Evolutionary conservation across 1,284 basidiomycete species (phyloP).

Genomic region (Polyporus tsugae): DNA sequence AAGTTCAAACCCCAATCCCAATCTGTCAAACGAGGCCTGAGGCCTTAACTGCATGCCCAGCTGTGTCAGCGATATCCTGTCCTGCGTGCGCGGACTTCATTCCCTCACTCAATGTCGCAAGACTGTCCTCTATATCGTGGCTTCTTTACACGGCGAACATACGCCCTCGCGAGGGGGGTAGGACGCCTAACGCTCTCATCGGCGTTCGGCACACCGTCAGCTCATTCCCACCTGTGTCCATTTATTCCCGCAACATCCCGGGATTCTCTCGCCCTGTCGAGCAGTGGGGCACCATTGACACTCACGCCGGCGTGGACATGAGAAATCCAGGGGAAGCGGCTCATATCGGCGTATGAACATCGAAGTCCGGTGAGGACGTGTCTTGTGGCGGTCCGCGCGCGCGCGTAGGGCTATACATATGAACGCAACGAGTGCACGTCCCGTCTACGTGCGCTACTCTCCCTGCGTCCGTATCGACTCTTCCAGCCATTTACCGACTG

Average conservation of each 20-base stretch:
- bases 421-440: not conserved
- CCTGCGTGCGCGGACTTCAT: not conserved
- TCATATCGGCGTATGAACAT: conserved; percentile 11
- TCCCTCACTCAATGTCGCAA: too few species aligned
- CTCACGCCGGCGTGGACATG: conserved; percentile 27
- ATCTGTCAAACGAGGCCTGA: not conserved
- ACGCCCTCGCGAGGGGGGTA: not conserved
- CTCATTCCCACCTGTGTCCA: conserved; percentile 23
- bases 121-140: not conserved
- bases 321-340: conserved; percentile 21
- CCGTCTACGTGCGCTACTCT: not conserved
- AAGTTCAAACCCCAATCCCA: too few species aligned
- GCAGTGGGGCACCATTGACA: conserved; percentile 15
- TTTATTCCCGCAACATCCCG: conserved; percentile 12
- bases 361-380: not conserved
- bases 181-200: conserved; percentile 12
- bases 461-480: not conserved
- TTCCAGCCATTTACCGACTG: not conserved
- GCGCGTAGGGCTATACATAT: conserved; percentile 17
- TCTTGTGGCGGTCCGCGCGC: conserved; percentile 8
- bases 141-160: not conserved
- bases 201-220: conserved; percentile 27
- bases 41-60: not conserved
- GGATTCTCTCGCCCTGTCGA: conserved; percentile 31
- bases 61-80: not conserved